phyloP scores from a whole-genome alignment of 2,329 filamentous ascomycete genomes.

The Aspergillus udagawae region DNA sequence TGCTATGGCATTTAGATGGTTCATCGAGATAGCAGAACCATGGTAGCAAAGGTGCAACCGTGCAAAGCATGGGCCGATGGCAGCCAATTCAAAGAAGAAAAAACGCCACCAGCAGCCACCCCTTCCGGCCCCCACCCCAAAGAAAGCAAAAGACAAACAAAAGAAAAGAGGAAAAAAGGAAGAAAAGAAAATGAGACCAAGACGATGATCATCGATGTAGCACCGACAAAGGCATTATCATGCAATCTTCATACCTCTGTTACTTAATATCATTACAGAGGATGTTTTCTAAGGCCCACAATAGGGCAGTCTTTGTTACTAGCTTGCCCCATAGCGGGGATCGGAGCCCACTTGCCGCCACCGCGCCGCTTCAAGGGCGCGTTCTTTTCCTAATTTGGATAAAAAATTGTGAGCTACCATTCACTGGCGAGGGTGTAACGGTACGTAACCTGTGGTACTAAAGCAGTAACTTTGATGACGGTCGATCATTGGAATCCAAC shows the following conservation, averaged over 20 bases:
- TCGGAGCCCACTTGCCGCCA: not conserved
- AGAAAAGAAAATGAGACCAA: not conserved
- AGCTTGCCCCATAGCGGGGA: not conserved
- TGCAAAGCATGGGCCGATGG: too few species aligned
- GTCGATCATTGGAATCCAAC: not conserved
- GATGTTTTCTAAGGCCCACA: not conserved
- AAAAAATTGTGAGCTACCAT: not conserved
- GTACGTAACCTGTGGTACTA: not conserved
- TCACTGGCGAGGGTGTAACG: not conserved
- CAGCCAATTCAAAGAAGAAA: too few species aligned
- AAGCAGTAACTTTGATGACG: not conserved
- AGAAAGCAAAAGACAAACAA: not conserved
- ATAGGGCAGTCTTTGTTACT: not conserved
- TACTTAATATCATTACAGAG: not conserved
- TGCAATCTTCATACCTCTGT: not conserved
- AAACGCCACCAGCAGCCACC: too few species aligned
- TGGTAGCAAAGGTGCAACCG: not conserved
- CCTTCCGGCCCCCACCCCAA: too few species aligned
- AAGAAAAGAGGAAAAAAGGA: too few species aligned
- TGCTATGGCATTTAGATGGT: not conserved
- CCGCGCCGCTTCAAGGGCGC: not conserved
- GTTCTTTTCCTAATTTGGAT: not conserved
- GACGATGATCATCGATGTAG: too few species aligned
- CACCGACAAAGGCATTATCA: not conserved
- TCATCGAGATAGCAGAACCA: not conserved